Percentiles rank a stretch among this genome's conserved stretches.
Evolutionary conservation across 129 eudicot genomes (phyloP).

Genomic region (Gnaphalium uliginosum): DNA sequence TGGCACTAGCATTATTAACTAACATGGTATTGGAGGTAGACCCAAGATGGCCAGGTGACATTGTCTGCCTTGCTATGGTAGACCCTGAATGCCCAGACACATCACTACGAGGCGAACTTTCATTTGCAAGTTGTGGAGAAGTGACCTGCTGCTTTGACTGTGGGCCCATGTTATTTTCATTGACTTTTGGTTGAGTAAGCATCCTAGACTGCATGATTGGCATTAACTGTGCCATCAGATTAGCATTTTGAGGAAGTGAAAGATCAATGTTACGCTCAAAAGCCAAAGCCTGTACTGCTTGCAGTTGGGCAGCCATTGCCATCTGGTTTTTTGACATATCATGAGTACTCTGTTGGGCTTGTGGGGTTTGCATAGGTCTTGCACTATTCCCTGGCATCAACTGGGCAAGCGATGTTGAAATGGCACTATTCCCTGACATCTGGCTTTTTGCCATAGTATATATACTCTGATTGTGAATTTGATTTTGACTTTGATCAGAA

Average conservation of each 20-base stretch:
- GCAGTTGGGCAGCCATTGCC: slow-evolving; percentile 90
- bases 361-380: slow-evolving; percentile 54
- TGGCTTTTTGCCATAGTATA: background rate
- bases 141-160: slow-evolving; percentile 23
- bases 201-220: slow-evolving; percentile 86
- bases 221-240: slow-evolving; percentile 68
- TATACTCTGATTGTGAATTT: slow-evolving; percentile 42
- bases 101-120: slow-evolving; percentile 75
- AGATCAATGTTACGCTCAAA: slow-evolving; percentile 85
- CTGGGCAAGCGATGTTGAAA: slow-evolving; percentile 53
- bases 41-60: slow-evolving; percentile 51
- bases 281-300: slow-evolving; percentile 88
- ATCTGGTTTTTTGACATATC: slow-evolving; percentile 3
- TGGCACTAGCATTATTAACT: slow-evolving; percentile 40
- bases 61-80: slow-evolving; percentile 51
- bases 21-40: slow-evolving; percentile 39
- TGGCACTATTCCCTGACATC: slow-evolving; percentile 10
- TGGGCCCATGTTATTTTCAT: slow-evolving; percentile 46
- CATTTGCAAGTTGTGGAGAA: slow-evolving; percentile 40
- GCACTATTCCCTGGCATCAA: slow-evolving; percentile 37
- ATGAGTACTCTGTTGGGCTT: slow-evolving; percentile 51
- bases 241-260: slow-evolving; percentile 79
- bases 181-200: slow-evolving; percentile 46
- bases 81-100: slow-evolving; percentile 68
- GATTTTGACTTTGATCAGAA: slow-evolving; percentile 37